Base-by-base conservation (phyloP, 768 basidiomycete species). In the Fibroporia radiculosa region DNA sequence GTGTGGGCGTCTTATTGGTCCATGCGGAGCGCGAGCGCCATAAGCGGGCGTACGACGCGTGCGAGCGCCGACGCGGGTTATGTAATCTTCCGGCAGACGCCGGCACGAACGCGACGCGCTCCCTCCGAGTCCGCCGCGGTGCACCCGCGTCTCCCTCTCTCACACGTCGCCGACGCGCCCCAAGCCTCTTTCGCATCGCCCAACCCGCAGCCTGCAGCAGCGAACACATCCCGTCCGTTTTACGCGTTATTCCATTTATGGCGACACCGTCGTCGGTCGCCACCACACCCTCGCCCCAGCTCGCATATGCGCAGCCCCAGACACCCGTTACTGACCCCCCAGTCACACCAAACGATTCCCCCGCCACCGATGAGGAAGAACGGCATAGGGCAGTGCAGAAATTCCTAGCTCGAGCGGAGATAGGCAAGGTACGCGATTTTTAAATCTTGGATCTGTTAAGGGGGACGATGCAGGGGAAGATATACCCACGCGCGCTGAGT, bases 211-310 rank as follows among this genome's bases (percentile, higher is more conserved):
- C 23, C 16, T 19, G 14, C 19, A 37, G 44, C 36, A 34, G 19
- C 19, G 36, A 32, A 47, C 51, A 24, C 22, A 29, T 19, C 13
- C 41, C 31, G 42, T 38, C 37, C 19, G 20, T 11, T 35, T 22
- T 11, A 24, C 35, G 40, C 47, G 48, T 46, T 50, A 37, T 48
- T 39, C 36, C 41, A 40, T 40, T 48, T 38, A 89, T 88, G 86
- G 80, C 84, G 57, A 82, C 85, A 29, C 83, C 87, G 46, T 78
- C 83, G 49, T 88, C 84, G 55, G 84, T 85, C 50, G 74, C 83
- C 56, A 89, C 87, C 60, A 87, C 86, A 47, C 80, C 82, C 57
- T 90, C 87, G 40, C 87, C 87, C 20, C 80, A 81, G 51, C 70
- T 80, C 61, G 64, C 74, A 60, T 84, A 75, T 69, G 68, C 78